Conservation (phyloP, 345 rosid genomes). For the Eucalyptus erythrocorys region DNA sequence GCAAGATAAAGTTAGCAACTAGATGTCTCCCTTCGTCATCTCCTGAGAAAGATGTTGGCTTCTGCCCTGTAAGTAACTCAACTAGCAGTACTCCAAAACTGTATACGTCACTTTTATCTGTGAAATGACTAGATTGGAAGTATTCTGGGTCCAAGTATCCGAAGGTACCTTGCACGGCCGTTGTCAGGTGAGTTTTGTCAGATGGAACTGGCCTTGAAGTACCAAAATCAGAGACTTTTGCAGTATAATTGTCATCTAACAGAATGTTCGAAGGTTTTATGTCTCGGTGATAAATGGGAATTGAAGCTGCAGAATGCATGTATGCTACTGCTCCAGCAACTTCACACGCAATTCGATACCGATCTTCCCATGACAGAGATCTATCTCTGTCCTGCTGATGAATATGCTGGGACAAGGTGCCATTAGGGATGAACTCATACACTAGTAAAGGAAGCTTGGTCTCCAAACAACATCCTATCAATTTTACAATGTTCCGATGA, state of each 20-base stretch:
- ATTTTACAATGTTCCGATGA: too few species aligned
- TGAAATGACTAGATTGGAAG: constrained; percentile 6
- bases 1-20: not conserved
- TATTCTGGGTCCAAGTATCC: constrained; percentile 42
- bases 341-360: constrained; percentile 14
- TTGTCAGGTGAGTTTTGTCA: constrained; percentile 30
- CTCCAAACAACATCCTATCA: too few species aligned
- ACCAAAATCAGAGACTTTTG: constrained; percentile 41
- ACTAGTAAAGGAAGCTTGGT: too few species aligned
- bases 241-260: constrained; percentile 17
- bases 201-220: constrained; percentile 25
- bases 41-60: constrained; percentile 1
- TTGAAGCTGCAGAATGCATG: constrained; percentile 18
- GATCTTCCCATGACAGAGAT: constrained; percentile 18
- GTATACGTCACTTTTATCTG: constrained; percentile 34
- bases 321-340: constrained; percentile 21
- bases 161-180: constrained; percentile 28
- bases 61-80: constrained; percentile 26
- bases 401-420: too few species aligned
- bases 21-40: constrained; percentile 9
- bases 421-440: too few species aligned
- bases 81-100: constrained; percentile 35
- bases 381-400: not conserved
- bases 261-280: constrained; percentile 32
- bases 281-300: constrained; percentile 25